Percentiles rank a stretch among this genome's conserved stretches.
phyloP scores from a whole-genome alignment of 1,139 yeast species.

The Lodderomyces oxycetoniae region DNA sequence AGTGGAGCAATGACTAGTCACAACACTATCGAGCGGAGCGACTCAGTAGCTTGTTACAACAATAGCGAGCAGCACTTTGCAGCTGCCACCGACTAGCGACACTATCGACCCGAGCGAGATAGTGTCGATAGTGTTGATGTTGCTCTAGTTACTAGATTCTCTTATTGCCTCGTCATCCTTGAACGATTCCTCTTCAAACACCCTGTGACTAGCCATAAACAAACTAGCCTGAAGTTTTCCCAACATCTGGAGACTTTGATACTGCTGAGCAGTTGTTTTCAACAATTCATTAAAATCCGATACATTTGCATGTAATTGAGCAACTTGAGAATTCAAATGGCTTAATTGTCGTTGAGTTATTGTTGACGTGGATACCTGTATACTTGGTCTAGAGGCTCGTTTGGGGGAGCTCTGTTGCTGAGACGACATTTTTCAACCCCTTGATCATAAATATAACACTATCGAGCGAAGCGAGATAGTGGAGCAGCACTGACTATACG shows the following conservation, averaged over 20 bases:
- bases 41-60: no score
- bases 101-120: no score
- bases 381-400: neutral
- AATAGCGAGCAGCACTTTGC: no score
- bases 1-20: no score
- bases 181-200: constrained; percentile 49
- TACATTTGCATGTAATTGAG: constrained; percentile 57
- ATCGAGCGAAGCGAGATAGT: no score
- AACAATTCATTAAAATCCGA: constrained; percentile 53
- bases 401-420: neutral
- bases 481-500: no score
- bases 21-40: no score
- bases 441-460: no score
- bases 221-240: constrained; percentile 61
- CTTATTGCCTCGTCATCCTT: constrained; percentile 6
- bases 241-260: constrained; percentile 49
- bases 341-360: constrained; percentile 46
- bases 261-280: constrained; percentile 52
- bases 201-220: constrained; percentile 60
- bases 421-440: neutral
- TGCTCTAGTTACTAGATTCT: no score
- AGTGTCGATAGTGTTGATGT: no score
- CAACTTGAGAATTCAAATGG: constrained; percentile 59
- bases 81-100: no score
- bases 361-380: constrained; percentile 5